Evolutionary conservation across 2,329 filamentous ascomycete species (phyloP), one percentile per base, ranked within the genome.

Genomic region (Trichoderma koningiopsis): DNA sequence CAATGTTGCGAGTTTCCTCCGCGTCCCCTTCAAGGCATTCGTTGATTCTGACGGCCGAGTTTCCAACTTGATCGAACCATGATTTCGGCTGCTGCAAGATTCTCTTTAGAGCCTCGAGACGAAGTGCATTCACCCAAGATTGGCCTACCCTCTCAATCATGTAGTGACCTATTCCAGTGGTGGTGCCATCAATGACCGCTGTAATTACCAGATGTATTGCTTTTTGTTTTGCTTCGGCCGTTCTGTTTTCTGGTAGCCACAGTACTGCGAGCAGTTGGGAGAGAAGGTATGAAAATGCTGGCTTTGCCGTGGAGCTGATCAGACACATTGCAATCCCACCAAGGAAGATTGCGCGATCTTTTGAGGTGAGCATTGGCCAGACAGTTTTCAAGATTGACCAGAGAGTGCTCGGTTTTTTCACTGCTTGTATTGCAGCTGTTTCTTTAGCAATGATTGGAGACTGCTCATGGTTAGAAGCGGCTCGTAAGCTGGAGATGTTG

Each of bases 1-100:
- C 84, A 0, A 98, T 82, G 73, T 92, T 94, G 10, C 92, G 87
- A 87, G 96, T 94, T 76, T 97, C 93, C 77, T 98, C 94, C 0
- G 91, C 92, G 74, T 93, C 92, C 19, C 91, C 87, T 74, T 97
- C 93, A 0, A 98, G 85, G 56, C 87, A 91, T 70, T 92, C 89
- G 0, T 85, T 88, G 53, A 98, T 84, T 2, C 85, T 83, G 0
- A 84, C 83, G 0, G 91, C 82, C 0, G 86, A 87, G 77, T 96
- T 92, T 40, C 84, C 83, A 2, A 90, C 84, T 61, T 85, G 82
- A 72, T 93, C 90, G 73, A 97, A 97, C 90, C 94, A 98, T 5
- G 86, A 80, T 71, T 87, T 89, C 0, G 92, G 91, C 75, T 97
- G 95, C 49, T 86, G 84, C 0, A 98, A 83, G 19, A 97, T 88